These are phyloP conservation scores for Russula ochroleuca DNA, from an alignment of 768 basidiomycete species.

Conservation along the genomic window DNA sequence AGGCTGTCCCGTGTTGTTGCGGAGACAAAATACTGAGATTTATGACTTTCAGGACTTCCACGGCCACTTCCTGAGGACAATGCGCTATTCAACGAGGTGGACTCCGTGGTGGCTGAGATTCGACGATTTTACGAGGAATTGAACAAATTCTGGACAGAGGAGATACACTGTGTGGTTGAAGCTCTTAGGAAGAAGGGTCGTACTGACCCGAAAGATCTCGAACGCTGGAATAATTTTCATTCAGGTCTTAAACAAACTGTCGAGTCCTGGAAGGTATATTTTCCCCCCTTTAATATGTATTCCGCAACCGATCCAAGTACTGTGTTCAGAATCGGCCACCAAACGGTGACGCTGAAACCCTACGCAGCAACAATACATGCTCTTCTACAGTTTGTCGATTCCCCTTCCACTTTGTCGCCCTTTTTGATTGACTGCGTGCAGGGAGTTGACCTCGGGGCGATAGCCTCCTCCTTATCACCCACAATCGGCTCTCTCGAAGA, in stretches of 20 bases:
- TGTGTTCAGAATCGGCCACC: too few relatives aligned
- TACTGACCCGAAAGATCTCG: neutral
- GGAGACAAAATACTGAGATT: neutral
- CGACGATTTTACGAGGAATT: neutral
- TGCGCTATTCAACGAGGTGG: neutral
- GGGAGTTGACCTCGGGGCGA: neutral
- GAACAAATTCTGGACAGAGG: conserved; percentile 3
- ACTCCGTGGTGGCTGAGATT: neutral
- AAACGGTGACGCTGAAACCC: too few relatives aligned
- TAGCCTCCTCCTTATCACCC: neutral
- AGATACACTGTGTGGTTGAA: neutral
- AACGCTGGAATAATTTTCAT: neutral
- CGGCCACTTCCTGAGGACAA: neutral
- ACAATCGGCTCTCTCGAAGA: neutral
- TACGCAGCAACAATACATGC: too few relatives aligned
- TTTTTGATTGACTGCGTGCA: neutral
- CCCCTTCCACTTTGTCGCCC: too few relatives aligned
- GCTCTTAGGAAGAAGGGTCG: neutral
- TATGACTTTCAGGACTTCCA: neutral
- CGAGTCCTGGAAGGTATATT: conserved; percentile 1
- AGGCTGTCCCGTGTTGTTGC: neutral
- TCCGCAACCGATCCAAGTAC: neutral
- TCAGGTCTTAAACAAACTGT: neutral
- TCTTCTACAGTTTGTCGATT: neutral
- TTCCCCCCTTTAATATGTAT: too few relatives aligned